Percentiles rank a stretch among this genome's conserved stretches.
phyloP scores from a whole-genome alignment of 1,284 basidiomycete genomes.

The Amylostereum areolatum region DNA sequence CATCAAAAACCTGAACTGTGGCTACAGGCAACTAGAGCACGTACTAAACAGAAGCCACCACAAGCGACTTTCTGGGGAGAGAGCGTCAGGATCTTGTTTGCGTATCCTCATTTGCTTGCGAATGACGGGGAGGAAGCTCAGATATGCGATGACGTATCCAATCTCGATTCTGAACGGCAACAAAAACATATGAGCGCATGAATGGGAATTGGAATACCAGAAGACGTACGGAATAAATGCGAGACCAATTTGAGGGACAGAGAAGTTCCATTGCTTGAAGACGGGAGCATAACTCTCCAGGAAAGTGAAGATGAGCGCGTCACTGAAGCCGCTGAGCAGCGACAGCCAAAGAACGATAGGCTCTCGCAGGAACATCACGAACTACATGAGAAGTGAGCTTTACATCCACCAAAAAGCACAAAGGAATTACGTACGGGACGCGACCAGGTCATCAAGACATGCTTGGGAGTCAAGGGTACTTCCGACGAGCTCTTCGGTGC shows the following conservation, averaged over 20 bases:
- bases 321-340: slow-evolving; percentile 14
- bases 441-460: slow-evolving; percentile 3
- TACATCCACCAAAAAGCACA: not conserved
- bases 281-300: slow-evolving; percentile 13
- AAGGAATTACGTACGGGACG: slow-evolving; percentile 1
- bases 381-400: not conserved
- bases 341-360: slow-evolving; percentile 16
- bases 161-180: slow-evolving; percentile 8
- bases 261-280: slow-evolving; percentile 14
- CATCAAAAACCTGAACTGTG: not conserved
- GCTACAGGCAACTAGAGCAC: not conserved
- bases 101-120: slow-evolving; percentile 8
- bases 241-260: slow-evolving; percentile 7
- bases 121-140: slow-evolving; percentile 14
- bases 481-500: slow-evolving; percentile 5
- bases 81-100: slow-evolving; percentile 7
- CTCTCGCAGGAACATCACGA: slow-evolving; percentile 14
- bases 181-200: not conserved
- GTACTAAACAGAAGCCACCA: slow-evolving; percentile 14
- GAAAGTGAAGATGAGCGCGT: slow-evolving; percentile 16
- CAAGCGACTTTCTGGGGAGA: slow-evolving; percentile 13
- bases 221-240: slow-evolving; percentile 13
- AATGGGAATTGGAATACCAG: not conserved
- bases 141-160: slow-evolving; percentile 15
- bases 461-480: not conserved